phyloP scores from a whole-genome alignment of 495 filamentous ascomycete species.

The Aspergillus ellipticus region DNA sequence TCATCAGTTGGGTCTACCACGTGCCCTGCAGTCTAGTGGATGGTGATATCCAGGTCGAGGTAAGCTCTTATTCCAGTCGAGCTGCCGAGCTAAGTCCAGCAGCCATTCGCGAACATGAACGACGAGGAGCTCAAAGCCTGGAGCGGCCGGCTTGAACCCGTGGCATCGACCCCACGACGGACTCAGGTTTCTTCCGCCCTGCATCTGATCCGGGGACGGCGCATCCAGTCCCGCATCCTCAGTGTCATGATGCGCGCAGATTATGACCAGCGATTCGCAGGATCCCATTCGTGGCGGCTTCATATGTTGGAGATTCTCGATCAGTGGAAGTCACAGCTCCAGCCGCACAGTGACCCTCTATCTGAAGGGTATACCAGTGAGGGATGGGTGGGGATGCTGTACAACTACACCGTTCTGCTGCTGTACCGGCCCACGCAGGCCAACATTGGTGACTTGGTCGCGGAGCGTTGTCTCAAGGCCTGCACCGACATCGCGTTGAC shows the following conservation, averaged over 20 bases:
- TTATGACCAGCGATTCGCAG: conserved; percentile 7
- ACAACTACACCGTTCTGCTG: conserved; percentile 19
- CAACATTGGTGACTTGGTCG: conserved; percentile 10
- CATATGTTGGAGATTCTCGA: conserved; percentile 20
- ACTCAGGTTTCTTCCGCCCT: conserved; percentile 20
- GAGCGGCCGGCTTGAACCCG: background rate
- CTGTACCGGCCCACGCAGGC: conserved; percentile 18
- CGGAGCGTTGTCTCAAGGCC: conserved; percentile 14
- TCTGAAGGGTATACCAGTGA: conserved; percentile 19
- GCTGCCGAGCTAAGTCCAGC: background rate
- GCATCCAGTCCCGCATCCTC: conserved; percentile 22
- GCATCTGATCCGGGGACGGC: conserved; percentile 19
- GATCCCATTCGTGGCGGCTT: conserved; percentile 14
- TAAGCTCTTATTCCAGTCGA: background rate
- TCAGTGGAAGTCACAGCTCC: conserved; percentile 16
- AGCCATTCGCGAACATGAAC: conserved; percentile 22
- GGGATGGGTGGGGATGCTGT: conserved; percentile 24
- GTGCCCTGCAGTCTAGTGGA: conserved; percentile 20
- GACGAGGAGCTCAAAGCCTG: conserved; percentile 13
- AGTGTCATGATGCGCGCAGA: conserved; percentile 20
- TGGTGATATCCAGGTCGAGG: conserved; percentile 19
- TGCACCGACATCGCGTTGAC: conserved; percentile 15
- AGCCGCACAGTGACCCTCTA: conserved; percentile 13
- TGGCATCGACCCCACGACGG: conserved; percentile 10
- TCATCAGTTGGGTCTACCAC: conserved; percentile 22